Conservation (phyloP, 495 filamentous ascomycete genomes). For the Pseudotulostoma volvatum region DNA sequence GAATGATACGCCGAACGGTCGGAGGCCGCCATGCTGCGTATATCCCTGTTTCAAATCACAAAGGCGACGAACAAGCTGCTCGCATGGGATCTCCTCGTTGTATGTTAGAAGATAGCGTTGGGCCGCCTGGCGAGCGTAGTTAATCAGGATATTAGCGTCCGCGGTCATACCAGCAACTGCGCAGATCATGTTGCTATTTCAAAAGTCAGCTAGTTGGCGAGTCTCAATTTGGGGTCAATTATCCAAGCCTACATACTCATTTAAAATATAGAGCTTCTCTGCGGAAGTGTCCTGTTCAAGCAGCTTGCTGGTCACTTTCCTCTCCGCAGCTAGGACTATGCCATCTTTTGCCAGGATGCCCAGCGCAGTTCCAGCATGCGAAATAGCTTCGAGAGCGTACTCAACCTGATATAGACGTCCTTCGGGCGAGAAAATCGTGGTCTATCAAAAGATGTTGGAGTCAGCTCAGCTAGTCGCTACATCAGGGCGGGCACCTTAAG, state of each 20-base stretch:
- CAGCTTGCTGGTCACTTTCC: conserved; percentile 98
- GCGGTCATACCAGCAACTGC: conserved; percentile 98
- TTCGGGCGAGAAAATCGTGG: conserved; percentile 98
- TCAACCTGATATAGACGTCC: conserved; percentile 97
- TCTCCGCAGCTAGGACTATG: conserved; percentile 95
- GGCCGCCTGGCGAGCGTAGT: conserved; percentile 91
- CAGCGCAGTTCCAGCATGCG: conserved; percentile 90
- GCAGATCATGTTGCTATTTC: conserved; percentile 92
- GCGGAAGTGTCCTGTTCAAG: conserved; percentile 98
- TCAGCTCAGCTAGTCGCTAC: conserved; percentile 24
- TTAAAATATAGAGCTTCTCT: conserved; percentile 98
- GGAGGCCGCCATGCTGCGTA: conserved; percentile 94
- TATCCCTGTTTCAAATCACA: conserved; percentile 99
- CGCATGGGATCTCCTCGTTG: conserved; percentile 98
- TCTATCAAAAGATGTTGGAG: conserved; percentile 43
- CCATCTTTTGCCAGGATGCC: conserved; percentile 95
- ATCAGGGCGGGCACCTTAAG: conserved; percentile 2
- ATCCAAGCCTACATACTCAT: conserved; percentile 51
- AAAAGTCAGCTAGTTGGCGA: conserved; percentile 8
- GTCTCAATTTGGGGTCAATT: background rate
- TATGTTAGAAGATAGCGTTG: conserved; percentile 96
- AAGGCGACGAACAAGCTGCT: conserved; percentile 89
- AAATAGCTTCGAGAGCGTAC: conserved; percentile 97
- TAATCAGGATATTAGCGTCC: conserved; percentile 99
- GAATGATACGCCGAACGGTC: conserved; percentile 96